phyloP scores from a whole-genome alignment of 352 stramenopile genomes.

The Globisporangium acanthophoron region DNA sequence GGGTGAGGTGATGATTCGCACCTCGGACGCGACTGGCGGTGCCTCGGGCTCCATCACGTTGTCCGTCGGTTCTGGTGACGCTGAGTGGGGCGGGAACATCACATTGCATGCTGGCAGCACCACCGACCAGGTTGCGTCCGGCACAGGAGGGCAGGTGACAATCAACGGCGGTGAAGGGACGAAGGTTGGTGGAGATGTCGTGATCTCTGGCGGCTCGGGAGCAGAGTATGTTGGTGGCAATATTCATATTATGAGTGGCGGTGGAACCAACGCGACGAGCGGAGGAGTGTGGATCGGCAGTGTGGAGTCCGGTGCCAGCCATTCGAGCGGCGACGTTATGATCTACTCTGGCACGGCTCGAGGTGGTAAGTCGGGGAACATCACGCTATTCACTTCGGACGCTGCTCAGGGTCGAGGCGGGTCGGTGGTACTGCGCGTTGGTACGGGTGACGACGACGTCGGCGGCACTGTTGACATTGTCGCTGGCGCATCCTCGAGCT shows the following conservation, averaged over 20 bases:
- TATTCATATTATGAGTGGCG: constrained; percentile 19
- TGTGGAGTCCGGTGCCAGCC: constrained; percentile 6
- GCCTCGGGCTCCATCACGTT: constrained; percentile 18
- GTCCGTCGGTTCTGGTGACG: constrained; percentile 20
- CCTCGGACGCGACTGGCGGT: constrained; percentile 13
- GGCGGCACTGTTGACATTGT: constrained; percentile 15
- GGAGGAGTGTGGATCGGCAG: constrained; percentile 20
- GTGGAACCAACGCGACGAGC: constrained; percentile 10
- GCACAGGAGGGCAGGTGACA: constrained; percentile 15
- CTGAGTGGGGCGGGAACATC: constrained; percentile 8
- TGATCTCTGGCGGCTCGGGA: constrained; percentile 18
- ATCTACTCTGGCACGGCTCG: constrained; percentile 18
- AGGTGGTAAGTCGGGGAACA: constrained; percentile 15
- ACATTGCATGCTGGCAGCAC: constrained; percentile 22
- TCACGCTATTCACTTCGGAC: constrained; percentile 15
- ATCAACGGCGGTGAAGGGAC: constrained; percentile 17
- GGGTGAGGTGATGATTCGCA: constrained; percentile 15
- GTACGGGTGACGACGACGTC: constrained; percentile 12
- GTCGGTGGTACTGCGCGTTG: constrained; percentile 18
- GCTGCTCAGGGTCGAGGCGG: constrained; percentile 16
- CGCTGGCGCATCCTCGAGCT: constrained; percentile 11
- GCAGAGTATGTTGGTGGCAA: constrained; percentile 19
- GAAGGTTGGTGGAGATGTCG: constrained; percentile 19
- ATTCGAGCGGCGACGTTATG: constrained; percentile 17
- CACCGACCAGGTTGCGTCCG: constrained; percentile 3